Conservation (phyloP, 768 basidiomycete species). For the Lentinula lateritia region DNA sequence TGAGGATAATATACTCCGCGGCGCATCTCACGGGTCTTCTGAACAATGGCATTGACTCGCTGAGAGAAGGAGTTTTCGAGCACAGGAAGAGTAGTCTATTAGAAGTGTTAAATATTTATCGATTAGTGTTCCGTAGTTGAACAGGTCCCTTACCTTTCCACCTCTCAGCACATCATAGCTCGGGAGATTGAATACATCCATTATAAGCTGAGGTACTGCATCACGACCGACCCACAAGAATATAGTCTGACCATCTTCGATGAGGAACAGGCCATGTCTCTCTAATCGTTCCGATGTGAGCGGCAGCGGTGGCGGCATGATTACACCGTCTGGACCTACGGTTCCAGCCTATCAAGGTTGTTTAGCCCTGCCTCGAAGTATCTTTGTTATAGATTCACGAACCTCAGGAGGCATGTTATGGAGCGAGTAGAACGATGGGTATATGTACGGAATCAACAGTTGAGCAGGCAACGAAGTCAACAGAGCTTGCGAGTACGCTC, state of each 20-base stretch:
- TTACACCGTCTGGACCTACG: constrained; percentile 76
- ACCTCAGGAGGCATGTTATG: constrained; percentile 96
- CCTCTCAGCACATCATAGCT: constrained; percentile 85
- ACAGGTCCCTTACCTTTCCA: constrained; percentile 66
- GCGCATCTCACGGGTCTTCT: constrained; percentile 92
- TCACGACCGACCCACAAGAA: constrained; percentile 99
- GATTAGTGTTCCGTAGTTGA: background rate
- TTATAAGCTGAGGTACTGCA: constrained; percentile 90
- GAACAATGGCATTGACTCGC: constrained; percentile 87
- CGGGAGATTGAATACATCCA: constrained; percentile 91
- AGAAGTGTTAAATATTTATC: background rate
- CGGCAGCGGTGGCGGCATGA: constrained; percentile 83
- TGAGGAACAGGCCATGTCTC: constrained; percentile 91
- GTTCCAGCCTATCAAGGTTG: constrained; percentile 65
- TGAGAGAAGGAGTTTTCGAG: constrained; percentile 96
- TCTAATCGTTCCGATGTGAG: constrained; percentile 94
- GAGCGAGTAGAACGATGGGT: constrained; percentile 92
- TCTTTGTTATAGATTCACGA: background rate
- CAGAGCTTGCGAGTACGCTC: constrained; percentile 91
- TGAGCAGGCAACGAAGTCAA: constrained; percentile 90
- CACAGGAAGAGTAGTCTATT: constrained; percentile 77
- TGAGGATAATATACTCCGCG: constrained; percentile 91
- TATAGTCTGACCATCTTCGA: constrained; percentile 96
- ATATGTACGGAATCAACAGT: constrained; percentile 86
- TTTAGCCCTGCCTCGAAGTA: background rate